Percentiles rank a stretch among this genome's conserved stretches.
phyloP scores from a whole-genome alignment of 305 asterid genomes.

The Solanum hybrid region DNA sequence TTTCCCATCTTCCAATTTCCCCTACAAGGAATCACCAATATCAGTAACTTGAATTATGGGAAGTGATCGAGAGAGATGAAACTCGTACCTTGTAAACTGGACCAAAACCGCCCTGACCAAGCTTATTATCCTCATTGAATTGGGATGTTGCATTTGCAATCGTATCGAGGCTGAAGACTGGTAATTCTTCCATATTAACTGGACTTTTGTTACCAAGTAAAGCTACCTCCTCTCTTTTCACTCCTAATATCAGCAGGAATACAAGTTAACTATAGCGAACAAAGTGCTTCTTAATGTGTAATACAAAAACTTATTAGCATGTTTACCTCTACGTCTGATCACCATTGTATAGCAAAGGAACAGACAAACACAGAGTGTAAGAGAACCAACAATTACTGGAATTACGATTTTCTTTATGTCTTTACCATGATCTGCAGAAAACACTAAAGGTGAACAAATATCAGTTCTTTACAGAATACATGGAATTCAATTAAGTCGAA shows the following conservation, averaged over 20 bases:
- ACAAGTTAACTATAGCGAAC: neutral
- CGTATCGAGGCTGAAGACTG: constrained; percentile 25
- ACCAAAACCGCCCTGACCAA: constrained; percentile 62
- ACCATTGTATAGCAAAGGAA: constrained; percentile 29
- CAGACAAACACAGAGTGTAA: constrained; percentile 9
- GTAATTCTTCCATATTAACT: constrained; percentile 36
- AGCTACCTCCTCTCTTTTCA: neutral
- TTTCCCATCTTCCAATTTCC: constrained; percentile 35
- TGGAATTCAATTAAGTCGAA: neutral
- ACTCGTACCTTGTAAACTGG: constrained; percentile 40
- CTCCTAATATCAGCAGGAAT: constrained; percentile 7
- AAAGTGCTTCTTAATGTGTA: neutral
- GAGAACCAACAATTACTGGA: constrained; percentile 18
- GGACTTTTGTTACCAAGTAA: constrained; percentile 1
- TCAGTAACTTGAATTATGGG: neutral
- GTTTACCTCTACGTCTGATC: constrained; percentile 31
- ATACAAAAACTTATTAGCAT: neutral
- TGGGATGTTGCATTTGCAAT: constrained; percentile 32
- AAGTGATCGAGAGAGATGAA: neutral
- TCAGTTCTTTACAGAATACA: neutral
- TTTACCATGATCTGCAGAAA: constrained; percentile 20
- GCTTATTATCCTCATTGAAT: constrained; percentile 33
- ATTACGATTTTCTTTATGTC: constrained; percentile 19
- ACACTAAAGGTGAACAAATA: neutral
- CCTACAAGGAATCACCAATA: constrained; percentile 22